Evolutionary conservation across 2,329 filamentous ascomycete genomes (phyloP).

Genomic region (Emergomyces africanus): DNA sequence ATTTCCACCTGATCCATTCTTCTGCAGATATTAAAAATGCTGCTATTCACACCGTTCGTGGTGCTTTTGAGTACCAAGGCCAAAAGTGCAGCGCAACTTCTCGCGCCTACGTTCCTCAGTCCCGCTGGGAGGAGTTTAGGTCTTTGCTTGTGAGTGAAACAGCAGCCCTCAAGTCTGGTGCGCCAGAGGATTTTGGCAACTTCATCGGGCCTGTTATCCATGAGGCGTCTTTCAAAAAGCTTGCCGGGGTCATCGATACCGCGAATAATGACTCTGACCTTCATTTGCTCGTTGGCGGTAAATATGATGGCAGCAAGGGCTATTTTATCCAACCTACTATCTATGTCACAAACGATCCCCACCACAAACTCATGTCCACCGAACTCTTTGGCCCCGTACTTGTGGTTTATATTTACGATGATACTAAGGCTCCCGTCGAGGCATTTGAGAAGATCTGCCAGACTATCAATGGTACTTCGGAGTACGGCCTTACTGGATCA

Average conservation of each 20-base stretch:
- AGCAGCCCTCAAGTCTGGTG: conserved; percentile 55
- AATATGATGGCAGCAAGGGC: conserved; percentile 63
- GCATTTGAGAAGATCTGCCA: conserved; percentile 46
- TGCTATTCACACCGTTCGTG: conserved; percentile 67
- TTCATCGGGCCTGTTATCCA: conserved; percentile 86
- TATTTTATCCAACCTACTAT: conserved; percentile 78
- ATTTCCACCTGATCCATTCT: conserved; percentile 74
- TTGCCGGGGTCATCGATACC: conserved; percentile 61
- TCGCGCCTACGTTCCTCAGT: conserved; percentile 63
- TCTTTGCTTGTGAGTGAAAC: conserved; percentile 54
- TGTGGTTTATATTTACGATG: conserved; percentile 64
- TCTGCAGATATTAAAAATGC: conserved; percentile 68
- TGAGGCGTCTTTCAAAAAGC: conserved; percentile 66
- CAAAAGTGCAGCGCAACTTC: conserved; percentile 90
- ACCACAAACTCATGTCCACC: conserved; percentile 59
- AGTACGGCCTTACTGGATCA: conserved; percentile 31
- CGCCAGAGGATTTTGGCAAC: conserved; percentile 56
- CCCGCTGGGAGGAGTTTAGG: conserved; percentile 60
- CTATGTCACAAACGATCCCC: conserved; percentile 59
- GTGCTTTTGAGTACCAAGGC: conserved; percentile 80
- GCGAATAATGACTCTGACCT: conserved; percentile 51
- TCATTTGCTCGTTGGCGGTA: conserved; percentile 61
- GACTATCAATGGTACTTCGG: conserved; percentile 28
- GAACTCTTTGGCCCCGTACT: conserved; percentile 76
- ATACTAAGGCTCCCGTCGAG: conserved; percentile 35